These are phyloP conservation scores for Quercus wislizeni DNA, from an alignment of 306 rosid species.

Conservation along the genomic window DNA sequence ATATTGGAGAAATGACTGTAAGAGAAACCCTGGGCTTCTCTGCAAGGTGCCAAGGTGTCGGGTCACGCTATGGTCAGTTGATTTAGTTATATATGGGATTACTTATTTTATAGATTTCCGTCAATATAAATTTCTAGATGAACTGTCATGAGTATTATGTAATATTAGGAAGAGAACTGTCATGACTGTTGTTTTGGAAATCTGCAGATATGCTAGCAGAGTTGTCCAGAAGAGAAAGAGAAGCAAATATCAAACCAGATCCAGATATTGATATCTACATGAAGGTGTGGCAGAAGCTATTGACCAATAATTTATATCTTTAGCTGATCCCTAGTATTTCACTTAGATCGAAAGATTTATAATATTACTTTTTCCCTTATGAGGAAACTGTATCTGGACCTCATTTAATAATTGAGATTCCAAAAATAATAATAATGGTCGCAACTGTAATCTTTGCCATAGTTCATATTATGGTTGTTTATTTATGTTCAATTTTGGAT, in stretches of 20 bases:
- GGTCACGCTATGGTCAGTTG: constrained; percentile 50
- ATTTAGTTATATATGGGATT: background rate
- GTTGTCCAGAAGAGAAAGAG: constrained; percentile 46
- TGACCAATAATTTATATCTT: background rate
- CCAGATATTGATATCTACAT: constrained; percentile 40
- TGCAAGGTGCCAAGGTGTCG: constrained; percentile 63
- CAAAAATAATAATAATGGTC: background rate
- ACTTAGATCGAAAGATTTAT: background rate
- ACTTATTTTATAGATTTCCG: background rate
- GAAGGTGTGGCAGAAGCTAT: constrained; percentile 33
- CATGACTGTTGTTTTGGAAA: background rate
- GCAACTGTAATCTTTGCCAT: background rate
- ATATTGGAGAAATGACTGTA: constrained; percentile 51
- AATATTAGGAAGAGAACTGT: background rate
- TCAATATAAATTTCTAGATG: background rate
- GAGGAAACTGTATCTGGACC: background rate
- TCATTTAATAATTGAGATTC: background rate
- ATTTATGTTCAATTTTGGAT: background rate
- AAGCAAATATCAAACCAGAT: constrained; percentile 42
- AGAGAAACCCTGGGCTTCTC: constrained; percentile 53
- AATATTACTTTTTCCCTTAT: background rate
- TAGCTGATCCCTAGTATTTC: background rate
- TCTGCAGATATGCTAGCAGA: constrained; percentile 41
- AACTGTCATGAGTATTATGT: background rate
- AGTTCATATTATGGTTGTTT: background rate